Conservation (phyloP, 2,329 filamentous ascomycete genomes). For the Aspergillus jensenii region DNA sequence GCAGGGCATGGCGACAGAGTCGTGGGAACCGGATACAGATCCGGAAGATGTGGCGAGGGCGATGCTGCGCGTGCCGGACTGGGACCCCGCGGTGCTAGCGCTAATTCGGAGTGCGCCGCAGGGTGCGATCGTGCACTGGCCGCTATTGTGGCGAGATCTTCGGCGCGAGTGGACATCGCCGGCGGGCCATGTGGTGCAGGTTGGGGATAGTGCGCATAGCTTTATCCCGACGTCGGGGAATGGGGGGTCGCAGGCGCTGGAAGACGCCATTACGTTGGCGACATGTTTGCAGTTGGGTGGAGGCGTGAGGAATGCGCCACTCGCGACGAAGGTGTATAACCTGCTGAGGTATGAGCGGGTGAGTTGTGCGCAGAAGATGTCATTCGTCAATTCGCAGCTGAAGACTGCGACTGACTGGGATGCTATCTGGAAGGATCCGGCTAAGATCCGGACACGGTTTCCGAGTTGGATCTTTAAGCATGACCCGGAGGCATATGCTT, state of each 20-base stretch:
- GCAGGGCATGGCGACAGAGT: conserved; percentile 5
- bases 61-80: conserved; percentile 9
- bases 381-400: conserved; percentile 42
- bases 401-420: conserved; percentile 11
- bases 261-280: conserved; percentile 12
- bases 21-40: conserved; percentile 11
- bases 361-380: conserved; percentile 50
- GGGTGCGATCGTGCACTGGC: conserved; percentile 47
- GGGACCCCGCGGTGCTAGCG: conserved; percentile 12
- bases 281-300: conserved; percentile 45
- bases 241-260: conserved; percentile 8
- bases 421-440: conserved; percentile 6
- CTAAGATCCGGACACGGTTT: conserved; percentile 1
- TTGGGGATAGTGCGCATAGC: conserved; percentile 15
- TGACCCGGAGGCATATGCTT: conserved; percentile 15
- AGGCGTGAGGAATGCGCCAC: conserved; percentile 37
- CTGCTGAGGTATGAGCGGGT: conserved; percentile 44
- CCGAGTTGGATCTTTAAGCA: conserved; percentile 12
- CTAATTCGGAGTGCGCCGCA: conserved; percentile 22
- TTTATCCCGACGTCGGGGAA: conserved; percentile 10
- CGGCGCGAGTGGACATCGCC: conserved; percentile 40
- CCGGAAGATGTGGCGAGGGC: conserved; percentile 14
- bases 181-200: conserved; percentile 10
- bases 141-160: conserved; percentile 50
- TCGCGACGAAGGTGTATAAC: conserved; percentile 17